Conservation (phyloP, 345 rosid genomes). For the Syzygium jambos region DNA sequence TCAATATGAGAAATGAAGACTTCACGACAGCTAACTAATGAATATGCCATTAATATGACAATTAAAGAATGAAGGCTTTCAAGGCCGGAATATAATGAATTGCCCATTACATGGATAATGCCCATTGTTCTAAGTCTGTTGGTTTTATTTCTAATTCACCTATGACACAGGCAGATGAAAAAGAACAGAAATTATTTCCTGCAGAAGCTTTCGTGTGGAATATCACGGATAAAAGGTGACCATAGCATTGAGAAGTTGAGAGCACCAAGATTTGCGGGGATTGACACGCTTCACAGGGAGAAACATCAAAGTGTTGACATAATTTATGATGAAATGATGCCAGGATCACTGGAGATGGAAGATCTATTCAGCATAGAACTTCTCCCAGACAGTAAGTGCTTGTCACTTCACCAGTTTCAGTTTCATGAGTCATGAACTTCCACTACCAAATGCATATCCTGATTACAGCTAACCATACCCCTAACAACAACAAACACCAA, state of each 20-base stretch:
- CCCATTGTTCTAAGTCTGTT: not conserved
- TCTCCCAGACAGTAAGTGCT: not conserved
- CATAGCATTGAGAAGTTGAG: conserved; percentile 27
- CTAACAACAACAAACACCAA: not conserved
- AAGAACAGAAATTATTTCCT: conserved; percentile 28
- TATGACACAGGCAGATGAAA: conserved; percentile 42
- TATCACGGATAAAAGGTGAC: conserved; percentile 35
- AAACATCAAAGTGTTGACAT: not conserved
- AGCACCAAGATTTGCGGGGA: conserved; percentile 13
- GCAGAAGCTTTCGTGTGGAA: conserved; percentile 45
- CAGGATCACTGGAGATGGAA: conserved; percentile 4
- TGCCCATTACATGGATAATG: not conserved
- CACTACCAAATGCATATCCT: not conserved
- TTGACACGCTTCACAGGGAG: not conserved
- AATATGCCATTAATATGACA: not conserved
- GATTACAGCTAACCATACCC: not conserved
- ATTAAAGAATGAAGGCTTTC: not conserved
- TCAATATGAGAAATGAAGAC: not conserved
- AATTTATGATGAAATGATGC: conserved; percentile 48
- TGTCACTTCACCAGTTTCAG: not conserved
- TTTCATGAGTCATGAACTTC: not conserved
- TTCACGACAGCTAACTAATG: not conserved
- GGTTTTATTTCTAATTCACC: not conserved
- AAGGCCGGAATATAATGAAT: not conserved
- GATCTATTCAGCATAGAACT: not conserved